These are phyloP conservation scores for Leccinum disarticulatum DNA, from an alignment of 768 basidiomycete species.

Conservation along the genomic window DNA sequence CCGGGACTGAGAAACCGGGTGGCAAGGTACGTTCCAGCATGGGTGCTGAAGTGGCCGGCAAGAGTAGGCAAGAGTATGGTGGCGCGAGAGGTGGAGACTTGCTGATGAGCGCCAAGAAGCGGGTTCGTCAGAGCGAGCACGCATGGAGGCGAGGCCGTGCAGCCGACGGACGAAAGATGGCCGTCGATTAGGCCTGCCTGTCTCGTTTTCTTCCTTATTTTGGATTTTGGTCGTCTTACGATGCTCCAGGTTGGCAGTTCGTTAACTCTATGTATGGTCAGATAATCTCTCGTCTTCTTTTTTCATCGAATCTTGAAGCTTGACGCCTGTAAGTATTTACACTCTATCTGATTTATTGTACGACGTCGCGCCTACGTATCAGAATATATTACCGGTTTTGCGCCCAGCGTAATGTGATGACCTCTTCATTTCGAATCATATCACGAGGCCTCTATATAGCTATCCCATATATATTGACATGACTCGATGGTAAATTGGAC, in stretches of 20 bases:
- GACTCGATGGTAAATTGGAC: background rate
- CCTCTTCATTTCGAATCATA: background rate
- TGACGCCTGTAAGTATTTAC: background rate
- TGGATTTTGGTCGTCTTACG: background rate
- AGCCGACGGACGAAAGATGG: slow-evolving; percentile 16
- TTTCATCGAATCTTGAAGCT: background rate
- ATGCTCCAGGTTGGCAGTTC: slow-evolving; percentile 2
- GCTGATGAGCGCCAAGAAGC: slow-evolving; percentile 67
- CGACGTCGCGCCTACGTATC: slow-evolving; percentile 1
- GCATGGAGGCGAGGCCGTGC: slow-evolving; percentile 53
- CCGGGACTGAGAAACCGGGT: too few relatives aligned
- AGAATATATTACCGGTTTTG: background rate
- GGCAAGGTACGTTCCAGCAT: slow-evolving; percentile 52
- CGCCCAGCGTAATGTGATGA: background rate
- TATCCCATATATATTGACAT: background rate
- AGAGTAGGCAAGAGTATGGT: slow-evolving; percentile 20
- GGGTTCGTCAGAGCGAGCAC: slow-evolving; percentile 76
- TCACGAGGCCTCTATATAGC: too few relatives aligned
- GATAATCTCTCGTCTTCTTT: slow-evolving; percentile 5
- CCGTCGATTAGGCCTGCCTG: slow-evolving; percentile 7
- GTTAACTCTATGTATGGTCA: slow-evolving; percentile 15
- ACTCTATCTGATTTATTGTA: slow-evolving; percentile 10
- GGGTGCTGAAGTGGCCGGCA: slow-evolving; percentile 36
- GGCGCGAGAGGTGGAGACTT: slow-evolving; percentile 37
- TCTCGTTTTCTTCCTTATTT: background rate